These are phyloP conservation scores for Phoma sp. DNA, from an alignment of 2,329 filamentous ascomycete genomes.

Conservation along the genomic window DNA sequence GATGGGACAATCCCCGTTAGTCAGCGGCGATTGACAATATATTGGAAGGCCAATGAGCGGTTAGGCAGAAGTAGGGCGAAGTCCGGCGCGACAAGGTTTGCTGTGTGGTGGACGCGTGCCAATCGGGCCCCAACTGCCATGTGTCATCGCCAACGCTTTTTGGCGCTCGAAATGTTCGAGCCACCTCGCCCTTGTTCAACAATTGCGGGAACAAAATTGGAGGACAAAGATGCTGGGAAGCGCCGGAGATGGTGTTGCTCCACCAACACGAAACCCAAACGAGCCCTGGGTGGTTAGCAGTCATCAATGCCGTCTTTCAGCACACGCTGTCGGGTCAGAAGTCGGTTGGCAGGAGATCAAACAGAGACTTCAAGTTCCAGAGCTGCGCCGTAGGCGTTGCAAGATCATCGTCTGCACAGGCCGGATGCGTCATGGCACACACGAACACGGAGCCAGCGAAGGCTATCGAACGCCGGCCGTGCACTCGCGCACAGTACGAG, in stretches of 20 bases:
- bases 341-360: slow-evolving; percentile 20
- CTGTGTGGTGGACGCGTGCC: slow-evolving; percentile 18
- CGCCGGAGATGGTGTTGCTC: slow-evolving; percentile 26
- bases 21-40: slow-evolving; percentile 41
- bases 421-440: slow-evolving; percentile 44
- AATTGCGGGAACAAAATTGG: slow-evolving; percentile 23
- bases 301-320: slow-evolving; percentile 28
- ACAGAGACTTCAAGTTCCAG: slow-evolving; percentile 34
- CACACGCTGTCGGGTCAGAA: slow-evolving; percentile 34
- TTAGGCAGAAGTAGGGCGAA: slow-evolving; percentile 23
- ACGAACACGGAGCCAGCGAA: slow-evolving; percentile 35
- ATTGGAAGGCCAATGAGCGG: slow-evolving; percentile 34
- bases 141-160: slow-evolving; percentile 42
- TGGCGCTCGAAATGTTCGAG: slow-evolving; percentile 36
- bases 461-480: slow-evolving; percentile 47
- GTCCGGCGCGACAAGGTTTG: slow-evolving; percentile 21
- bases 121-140: slow-evolving; percentile 36
- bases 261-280: slow-evolving; percentile 45
- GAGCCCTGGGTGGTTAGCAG: slow-evolving; percentile 34
- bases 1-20: slow-evolving; percentile 29
- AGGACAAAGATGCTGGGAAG: slow-evolving; percentile 28
- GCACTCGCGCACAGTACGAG: slow-evolving; percentile 35
- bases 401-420: slow-evolving; percentile 40
- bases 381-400: slow-evolving; percentile 37
- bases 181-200: slow-evolving; percentile 35